Base-by-base conservation (phyloP, 2,329 filamentous ascomycete genomes). In the Trichoderma cornu-damae region DNA sequence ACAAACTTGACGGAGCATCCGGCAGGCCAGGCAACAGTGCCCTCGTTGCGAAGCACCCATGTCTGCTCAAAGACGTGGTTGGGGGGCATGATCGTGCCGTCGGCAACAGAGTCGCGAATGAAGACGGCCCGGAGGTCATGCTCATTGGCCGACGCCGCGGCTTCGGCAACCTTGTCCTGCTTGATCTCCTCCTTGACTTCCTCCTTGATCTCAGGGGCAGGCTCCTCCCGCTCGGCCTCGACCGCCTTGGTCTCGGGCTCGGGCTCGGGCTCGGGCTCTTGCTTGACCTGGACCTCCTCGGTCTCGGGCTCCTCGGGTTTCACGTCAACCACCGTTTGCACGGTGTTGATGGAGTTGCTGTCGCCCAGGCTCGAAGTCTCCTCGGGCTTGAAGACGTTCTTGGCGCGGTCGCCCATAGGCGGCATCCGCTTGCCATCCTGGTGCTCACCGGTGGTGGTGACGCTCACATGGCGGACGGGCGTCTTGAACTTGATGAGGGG, bases 401-500 rank as follows among this genome's bases (percentile, higher is more conserved):
- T 66, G 46, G 50, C 53, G 14, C 64, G 66, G 68, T 96, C 91
- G 53, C 91, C 91, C 80, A 96, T 85, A 35, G 79, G 70, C n/a
- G 82, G 80, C 68, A 88, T 80, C 42, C 73, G 74, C 59, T 83
- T 79, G 50, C 88, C 88, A 64, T 85, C 77, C 59, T 81, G 81
- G 65, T 90, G 85, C 72, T 96, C 90, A 53, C 87, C 88, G 62
- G 88, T 80, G 7, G 93, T 97, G 49, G 85, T 92, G 52, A 99
- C 89, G 61, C 84, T 92, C 34, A 96, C 89, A 64, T 89, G 87
- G 64, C 90, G 88, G 48, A 99, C 87, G 8, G 93, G 89, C 2
- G 89, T 95, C 81, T 90, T 96, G 79, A 99, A 91, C 77, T 96
- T 96, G 78, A 99, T 91, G 65, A 99, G 78, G 26, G 94, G 94